Conservation (phyloP, 2,329 filamentous ascomycete genomes). For the Dryadomyces quercus-mongolicae region DNA sequence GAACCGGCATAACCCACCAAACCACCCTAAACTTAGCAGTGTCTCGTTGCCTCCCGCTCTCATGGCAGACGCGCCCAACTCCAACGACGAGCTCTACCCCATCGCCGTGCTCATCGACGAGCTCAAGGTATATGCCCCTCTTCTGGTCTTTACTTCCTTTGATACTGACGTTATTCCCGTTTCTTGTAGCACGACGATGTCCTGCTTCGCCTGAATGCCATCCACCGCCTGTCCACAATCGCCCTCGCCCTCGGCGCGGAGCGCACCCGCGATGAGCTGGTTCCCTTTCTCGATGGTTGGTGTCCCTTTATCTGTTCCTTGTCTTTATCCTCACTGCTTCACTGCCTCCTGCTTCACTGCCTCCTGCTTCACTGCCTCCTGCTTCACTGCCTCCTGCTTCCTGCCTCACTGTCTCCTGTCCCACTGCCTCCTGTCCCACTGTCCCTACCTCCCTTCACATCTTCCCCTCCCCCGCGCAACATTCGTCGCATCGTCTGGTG, state of each 20-base stretch:
- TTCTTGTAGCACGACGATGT: constrained; percentile 83
- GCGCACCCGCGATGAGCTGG: constrained; percentile 94
- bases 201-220: constrained; percentile 92
- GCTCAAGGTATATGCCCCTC: constrained; percentile 59
- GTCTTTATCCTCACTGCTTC: not conserved
- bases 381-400: not conserved
- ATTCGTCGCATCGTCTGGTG: not conserved
- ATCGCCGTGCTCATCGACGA: constrained; percentile 99
- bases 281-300: constrained; percentile 97
- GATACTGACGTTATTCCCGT: not conserved
- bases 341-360: not conserved
- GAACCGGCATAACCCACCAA: constrained; percentile 16
- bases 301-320: constrained; percentile 12
- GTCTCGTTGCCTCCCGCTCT: constrained; percentile 22
- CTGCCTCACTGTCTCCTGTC: no score
- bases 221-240: constrained; percentile 95
- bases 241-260: constrained; percentile 91
- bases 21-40: constrained; percentile 6
- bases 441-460: no score
- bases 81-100: constrained; percentile 98
- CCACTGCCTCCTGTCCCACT: no score
- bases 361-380: not conserved
- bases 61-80: constrained; percentile 82
- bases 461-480: no score
- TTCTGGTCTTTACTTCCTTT: no score